Conservation (phyloP, 768 basidiomycete genomes). For the Coprinellus micaceus region DNA sequence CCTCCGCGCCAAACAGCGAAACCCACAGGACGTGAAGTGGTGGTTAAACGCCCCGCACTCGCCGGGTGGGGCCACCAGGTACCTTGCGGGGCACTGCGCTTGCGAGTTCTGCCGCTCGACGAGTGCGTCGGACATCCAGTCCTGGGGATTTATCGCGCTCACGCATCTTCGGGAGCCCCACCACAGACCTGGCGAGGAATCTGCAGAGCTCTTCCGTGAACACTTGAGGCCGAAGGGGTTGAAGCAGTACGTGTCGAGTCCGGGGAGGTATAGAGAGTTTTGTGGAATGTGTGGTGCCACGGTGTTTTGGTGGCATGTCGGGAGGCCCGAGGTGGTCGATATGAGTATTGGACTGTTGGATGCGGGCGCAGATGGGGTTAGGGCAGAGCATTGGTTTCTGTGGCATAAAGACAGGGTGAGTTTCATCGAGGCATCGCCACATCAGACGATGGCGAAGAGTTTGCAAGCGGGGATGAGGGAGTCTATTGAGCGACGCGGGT, state of each 20-base stretch:
- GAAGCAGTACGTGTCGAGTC: conserved; percentile 21
- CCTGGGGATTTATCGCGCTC: conserved; percentile 26
- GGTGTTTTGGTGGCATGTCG: conserved; percentile 26
- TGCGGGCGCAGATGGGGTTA: conserved; percentile 19
- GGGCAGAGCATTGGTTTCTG: conserved; percentile 24
- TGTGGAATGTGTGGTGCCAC: conserved; percentile 30
- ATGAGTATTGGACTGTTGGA: conserved; percentile 27
- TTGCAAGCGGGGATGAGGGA: no score
- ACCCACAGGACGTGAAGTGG: conserved; percentile 26
- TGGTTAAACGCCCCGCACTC: conserved; percentile 21
- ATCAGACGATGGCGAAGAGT: no score
- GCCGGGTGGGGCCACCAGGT: conserved; percentile 18
- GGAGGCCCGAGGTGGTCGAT: conserved; percentile 17
- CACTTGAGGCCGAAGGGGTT: conserved; percentile 19
- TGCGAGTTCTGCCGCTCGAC: conserved; percentile 24
- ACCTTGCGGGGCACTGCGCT: conserved; percentile 29
- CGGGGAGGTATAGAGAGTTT: conserved; percentile 24
- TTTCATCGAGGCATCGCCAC: no score
- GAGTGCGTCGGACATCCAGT: conserved; percentile 25
- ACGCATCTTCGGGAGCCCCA: conserved; percentile 18
- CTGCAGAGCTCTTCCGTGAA: conserved; percentile 13
- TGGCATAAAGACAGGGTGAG: no score
- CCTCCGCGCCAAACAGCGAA: conserved; percentile 18
- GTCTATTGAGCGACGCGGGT: no score
- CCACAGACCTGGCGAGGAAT: not conserved